Evolutionary conservation across 2,329 filamentous ascomycete species (phyloP), one percentile per base, ranked within the genome.

Genomic region (Drechslerella stenobrocha): DNA sequence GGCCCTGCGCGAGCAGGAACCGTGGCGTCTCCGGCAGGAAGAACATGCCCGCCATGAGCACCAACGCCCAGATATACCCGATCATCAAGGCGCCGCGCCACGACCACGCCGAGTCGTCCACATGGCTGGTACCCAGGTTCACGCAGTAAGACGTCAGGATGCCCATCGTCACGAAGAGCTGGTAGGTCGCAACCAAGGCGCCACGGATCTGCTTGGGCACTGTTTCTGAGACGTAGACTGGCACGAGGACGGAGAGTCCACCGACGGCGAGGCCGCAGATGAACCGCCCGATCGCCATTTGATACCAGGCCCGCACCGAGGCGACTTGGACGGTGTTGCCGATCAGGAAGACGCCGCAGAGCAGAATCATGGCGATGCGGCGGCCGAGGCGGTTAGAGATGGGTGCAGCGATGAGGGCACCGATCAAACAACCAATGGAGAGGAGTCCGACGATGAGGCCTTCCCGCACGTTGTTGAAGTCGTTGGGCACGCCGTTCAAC

Each of bases 161-260:
- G 47, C 86, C 86, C 24, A 87, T 77, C 0, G 85, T 88, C 74
- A 88, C 85, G 74, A 87, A 83, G 2, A 88, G 80, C 77, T 88
- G 86, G 75, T 87, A 88, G 52, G 80, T 82, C 0, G 81, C 80
- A 24, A 88, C 81, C 35, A 87, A 79, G 4, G 84, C 79, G 72
- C 84, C 84, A 71, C 86, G 82, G 51, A 88, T 82, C 63, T 83
- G 81, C 66, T 83, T 80, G 0, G 86, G 86, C 1, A 83, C 82
- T 58, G 81, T 84, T 75, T 88, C 86, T 13, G 81, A 82, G 74
- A 87, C 84, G 72, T 88, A 88, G 82, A 88, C 84, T 47, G 84
- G 84, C 0, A 85, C 83, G 23, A 83, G 77, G 40, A 86, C 84
- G 3, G 82, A 85, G 0, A 87, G 78, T 18, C 82, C 80, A 24